Base-by-base conservation (phyloP, 495 filamentous ascomycete species). In the Podospora bellae-mahoneyi region DNA sequence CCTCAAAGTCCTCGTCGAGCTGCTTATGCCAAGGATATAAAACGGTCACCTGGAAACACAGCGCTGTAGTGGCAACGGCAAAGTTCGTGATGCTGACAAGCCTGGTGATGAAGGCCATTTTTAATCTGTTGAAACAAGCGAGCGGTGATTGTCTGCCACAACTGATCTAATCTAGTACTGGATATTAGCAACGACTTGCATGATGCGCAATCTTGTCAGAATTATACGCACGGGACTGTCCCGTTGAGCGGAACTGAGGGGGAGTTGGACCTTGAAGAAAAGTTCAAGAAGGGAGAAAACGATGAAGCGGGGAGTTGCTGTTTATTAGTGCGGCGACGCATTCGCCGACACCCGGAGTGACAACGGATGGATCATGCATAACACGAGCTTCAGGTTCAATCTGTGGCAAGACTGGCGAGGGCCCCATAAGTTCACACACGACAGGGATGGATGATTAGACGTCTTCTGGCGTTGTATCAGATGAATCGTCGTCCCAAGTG, bases 1-100 rank as follows among this genome's bases (percentile, higher is more conserved):
- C 73, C 64, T 86, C 78, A 73, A 90, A 89, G 64, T 84, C 84
- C 1, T 87, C 78, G 68, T 89, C 86, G n/a, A 90, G 78, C 69
- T 84, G 75, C 53, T 87, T 79, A 74, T 90, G 87, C 87, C 87
- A 90, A 30, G 87, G 87, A 72, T 90, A 90, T 18, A 90, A 75
- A 44, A 90, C 87, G 70, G 82, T 84, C 61, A 88, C 87, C 77
- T 90, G 87, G 73, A 90, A 90, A 48, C 76, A 76, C 9, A 90
- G 78, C 0, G 87, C 87, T n/a, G 85, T 85, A 26, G 80, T 80
- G 62, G 85, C 87, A 67, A 90, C 82, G 62, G 80, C 72, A 70
- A 90, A 89, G 76, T 90, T 90, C 44, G 84, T 86, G 59, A 88
- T 28, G 27, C 87, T 88, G 69, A 89, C 82, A 2, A 81, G 75